Percentiles rank a stretch among this genome's conserved stretches.
Conservation (phyloP, 1,284 basidiomycete species). For the Puccinia novopanici region DNA sequence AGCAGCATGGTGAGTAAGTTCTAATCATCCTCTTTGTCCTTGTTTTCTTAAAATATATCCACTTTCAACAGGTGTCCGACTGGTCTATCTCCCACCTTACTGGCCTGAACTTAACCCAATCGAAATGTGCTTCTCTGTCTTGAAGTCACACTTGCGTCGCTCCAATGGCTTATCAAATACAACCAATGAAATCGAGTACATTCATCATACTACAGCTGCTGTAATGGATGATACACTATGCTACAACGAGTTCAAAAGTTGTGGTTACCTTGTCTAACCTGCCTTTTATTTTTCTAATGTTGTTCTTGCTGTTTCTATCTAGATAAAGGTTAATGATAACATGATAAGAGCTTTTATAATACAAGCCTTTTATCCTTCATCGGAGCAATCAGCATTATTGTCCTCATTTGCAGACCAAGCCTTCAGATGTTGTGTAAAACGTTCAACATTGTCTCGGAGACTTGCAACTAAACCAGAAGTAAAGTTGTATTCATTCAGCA, state of each 20-base stretch:
- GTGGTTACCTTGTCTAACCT: slow-evolving; percentile 13
- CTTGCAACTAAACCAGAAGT: neutral
- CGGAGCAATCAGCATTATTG: too few species aligned
- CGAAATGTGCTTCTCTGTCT: slow-evolving; percentile 17
- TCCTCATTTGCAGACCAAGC: neutral
- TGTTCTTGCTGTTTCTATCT: too few species aligned
- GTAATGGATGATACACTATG: slow-evolving; percentile 16
- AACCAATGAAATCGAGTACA: neutral
- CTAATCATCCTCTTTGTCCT: too few species aligned
- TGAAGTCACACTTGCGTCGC: neutral
- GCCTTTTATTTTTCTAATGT: too few species aligned
- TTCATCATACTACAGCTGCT: neutral
- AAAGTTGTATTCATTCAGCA: neutral
- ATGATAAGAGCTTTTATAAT: too few species aligned
- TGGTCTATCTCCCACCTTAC: slow-evolving; percentile 13
- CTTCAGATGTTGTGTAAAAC: neutral
- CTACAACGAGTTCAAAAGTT: neutral
- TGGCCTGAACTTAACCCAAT: slow-evolving; percentile 28
- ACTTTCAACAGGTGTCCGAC: neutral
- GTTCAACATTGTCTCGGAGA: neutral
- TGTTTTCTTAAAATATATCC: too few species aligned
- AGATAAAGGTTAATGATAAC: too few species aligned
- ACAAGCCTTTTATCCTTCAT: neutral
- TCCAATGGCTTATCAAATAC: neutral
- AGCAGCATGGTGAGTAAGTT: neutral